phyloP scores from a whole-genome alignment of 108 stramenopile species.

The Mediolabrus comicus region DNA sequence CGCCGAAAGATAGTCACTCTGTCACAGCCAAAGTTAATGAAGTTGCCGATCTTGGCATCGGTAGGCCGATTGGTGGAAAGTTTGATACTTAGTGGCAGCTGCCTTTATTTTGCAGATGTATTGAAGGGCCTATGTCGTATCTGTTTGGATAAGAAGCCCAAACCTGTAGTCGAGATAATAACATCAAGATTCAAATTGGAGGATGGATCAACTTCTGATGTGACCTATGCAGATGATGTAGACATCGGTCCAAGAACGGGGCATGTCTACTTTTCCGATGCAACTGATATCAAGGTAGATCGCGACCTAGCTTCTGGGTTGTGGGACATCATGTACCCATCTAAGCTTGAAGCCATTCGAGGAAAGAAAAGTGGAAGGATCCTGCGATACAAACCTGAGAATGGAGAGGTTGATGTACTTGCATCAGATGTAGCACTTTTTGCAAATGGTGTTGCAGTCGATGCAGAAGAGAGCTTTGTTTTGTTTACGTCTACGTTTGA shows the following conservation, averaged over 20 bases:
- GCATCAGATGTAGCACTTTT: slow-evolving; percentile 68
- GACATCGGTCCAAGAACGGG: slow-evolving; percentile 60
- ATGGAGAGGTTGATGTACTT: slow-evolving; percentile 58
- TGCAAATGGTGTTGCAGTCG: slow-evolving; percentile 48
- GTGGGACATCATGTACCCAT: slow-evolving; percentile 68
- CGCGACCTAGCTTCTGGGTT: slow-evolving; percentile 17
- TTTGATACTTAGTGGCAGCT: slow-evolving; percentile 51
- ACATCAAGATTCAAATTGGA: slow-evolving; percentile 45
- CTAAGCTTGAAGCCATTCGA: slow-evolving; percentile 55
- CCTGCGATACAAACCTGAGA: slow-evolving; percentile 60
- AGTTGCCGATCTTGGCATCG: slow-evolving; percentile 55
- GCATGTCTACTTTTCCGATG: slow-evolving; percentile 76
- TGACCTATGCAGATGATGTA: slow-evolving; percentile 65
- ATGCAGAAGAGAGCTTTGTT: slow-evolving; percentile 50
- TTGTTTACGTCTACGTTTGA: slow-evolving; percentile 45
- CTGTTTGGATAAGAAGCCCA: slow-evolving; percentile 5
- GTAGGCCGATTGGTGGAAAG: slow-evolving; percentile 62
- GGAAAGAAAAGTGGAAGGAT: slow-evolving; percentile 58
- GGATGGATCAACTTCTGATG: slow-evolving; percentile 44
- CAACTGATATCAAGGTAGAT: slow-evolving; percentile 48
- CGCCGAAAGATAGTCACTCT: slow-evolving; percentile 9
- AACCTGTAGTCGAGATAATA: slow-evolving; percentile 63
- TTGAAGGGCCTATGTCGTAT: slow-evolving; percentile 60
- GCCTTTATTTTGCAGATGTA: slow-evolving; percentile 73
- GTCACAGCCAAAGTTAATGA: slow-evolving; percentile 38